These are phyloP conservation scores for Aaosphaeria arxii DNA, from an alignment of 2,329 filamentous ascomycete genomes.

Conservation along the genomic window DNA sequence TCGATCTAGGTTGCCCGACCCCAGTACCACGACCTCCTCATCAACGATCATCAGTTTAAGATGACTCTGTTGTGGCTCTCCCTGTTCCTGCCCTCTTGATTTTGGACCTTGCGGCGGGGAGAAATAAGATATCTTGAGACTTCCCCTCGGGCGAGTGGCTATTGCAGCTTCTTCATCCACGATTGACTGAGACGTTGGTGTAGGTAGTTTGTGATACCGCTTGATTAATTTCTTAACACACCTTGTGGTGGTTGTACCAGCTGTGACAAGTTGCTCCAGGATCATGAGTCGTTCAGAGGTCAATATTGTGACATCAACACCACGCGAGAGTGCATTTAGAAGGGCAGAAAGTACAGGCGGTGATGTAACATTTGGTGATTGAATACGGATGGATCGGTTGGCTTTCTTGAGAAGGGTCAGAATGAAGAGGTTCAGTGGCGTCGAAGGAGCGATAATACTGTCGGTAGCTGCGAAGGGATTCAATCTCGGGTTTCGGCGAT, in stretches of 20 bases:
- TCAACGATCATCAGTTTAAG: constrained; percentile 77
- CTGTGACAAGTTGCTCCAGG: constrained; percentile 76
- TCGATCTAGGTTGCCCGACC: constrained; percentile 80
- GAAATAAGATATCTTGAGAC: constrained; percentile 60
- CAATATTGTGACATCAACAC: constrained; percentile 65
- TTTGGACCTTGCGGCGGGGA: constrained; percentile 27
- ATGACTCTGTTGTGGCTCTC: constrained; percentile 70
- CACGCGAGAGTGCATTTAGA: constrained; percentile 59
- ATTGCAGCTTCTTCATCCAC: constrained; percentile 29
- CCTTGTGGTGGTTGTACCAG: constrained; percentile 68
- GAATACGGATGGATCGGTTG: constrained; percentile 59
- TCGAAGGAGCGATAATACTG: constrained; percentile 58
- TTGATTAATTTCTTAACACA: constrained; percentile 61
- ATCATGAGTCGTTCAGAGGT: constrained; percentile 71
- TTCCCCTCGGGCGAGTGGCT: constrained; percentile 37
- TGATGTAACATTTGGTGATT: constrained; percentile 77
- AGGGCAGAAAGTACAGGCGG: constrained; percentile 62
- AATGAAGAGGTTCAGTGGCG: constrained; percentile 66
- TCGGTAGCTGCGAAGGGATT: constrained; percentile 36
- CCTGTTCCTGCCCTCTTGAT: constrained; percentile 18
- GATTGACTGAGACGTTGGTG: constrained; percentile 3
- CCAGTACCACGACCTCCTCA: constrained; percentile 63
- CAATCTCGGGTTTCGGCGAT: constrained; percentile 67
- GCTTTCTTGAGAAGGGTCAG: constrained; percentile 61
- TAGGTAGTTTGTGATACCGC: constrained; percentile 45